These are phyloP conservation scores for Curvularia eragrostidis DNA, from an alignment of 2,329 filamentous ascomycete species.

Conservation along the genomic window DNA sequence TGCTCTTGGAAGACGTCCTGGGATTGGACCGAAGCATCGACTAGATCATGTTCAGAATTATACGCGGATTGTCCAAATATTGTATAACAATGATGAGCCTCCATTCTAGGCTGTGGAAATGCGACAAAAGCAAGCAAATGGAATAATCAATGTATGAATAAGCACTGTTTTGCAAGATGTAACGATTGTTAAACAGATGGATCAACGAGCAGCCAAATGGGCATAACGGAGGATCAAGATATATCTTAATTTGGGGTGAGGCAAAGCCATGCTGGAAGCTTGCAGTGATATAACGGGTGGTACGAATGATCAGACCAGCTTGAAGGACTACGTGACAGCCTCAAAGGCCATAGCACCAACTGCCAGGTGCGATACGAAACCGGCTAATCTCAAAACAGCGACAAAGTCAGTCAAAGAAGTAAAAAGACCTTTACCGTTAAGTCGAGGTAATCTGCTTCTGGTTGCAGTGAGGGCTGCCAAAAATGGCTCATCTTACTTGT, in stretches of 20 bases:
- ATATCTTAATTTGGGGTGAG: constrained; percentile 38
- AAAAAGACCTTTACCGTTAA: constrained; percentile 38
- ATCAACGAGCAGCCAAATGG: constrained; percentile 55
- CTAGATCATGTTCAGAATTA: constrained; percentile 40
- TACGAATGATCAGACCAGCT: constrained; percentile 27
- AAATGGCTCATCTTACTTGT: constrained; percentile 40
- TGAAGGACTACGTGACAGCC: constrained; percentile 39
- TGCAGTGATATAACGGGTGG: constrained; percentile 44
- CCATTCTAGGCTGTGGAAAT: constrained; percentile 39
- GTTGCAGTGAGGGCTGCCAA: constrained; percentile 27
- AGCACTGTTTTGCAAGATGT: constrained; percentile 29
- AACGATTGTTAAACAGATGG: constrained; percentile 54
- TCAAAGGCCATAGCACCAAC: constrained; percentile 29
- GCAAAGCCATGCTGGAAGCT: constrained; percentile 30
- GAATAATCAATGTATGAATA: constrained; percentile 50
- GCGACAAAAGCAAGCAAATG: constrained; percentile 34
- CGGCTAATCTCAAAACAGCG: constrained; percentile 36
- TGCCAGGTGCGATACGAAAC: constrained; percentile 39
- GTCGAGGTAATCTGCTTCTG: constrained; percentile 46
- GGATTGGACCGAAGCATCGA: constrained; percentile 26
- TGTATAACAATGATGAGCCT: constrained; percentile 40
- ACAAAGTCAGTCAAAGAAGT: constrained; percentile 38
- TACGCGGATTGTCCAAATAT: constrained; percentile 54
- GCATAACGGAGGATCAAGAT: constrained; percentile 42
- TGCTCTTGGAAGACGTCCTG: constrained; percentile 51